phyloP scores from a whole-genome alignment of 495 filamentous ascomycete genomes.

The Annulohypoxylon bovei region DNA sequence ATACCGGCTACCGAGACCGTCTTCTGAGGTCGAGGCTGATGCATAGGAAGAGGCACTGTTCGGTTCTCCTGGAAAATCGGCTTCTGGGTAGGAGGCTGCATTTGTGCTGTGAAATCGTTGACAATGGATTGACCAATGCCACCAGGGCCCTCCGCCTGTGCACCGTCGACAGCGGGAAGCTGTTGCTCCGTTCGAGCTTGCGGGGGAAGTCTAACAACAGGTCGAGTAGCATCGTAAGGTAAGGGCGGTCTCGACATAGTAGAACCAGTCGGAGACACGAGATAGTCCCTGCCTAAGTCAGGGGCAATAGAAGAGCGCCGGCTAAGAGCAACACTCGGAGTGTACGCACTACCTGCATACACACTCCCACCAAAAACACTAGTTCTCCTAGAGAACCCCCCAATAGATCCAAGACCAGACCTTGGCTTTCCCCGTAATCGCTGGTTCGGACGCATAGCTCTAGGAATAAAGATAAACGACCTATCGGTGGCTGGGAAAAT shows the following conservation, averaged over 20 bases:
- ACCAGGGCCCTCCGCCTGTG: constrained; percentile 22
- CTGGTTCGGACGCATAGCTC: constrained; percentile 91
- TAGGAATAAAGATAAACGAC: constrained; percentile 98
- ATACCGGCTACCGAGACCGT: constrained; percentile 93
- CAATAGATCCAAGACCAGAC: constrained; percentile 70
- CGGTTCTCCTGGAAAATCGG: constrained; percentile 82
- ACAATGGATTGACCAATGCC: constrained; percentile 49
- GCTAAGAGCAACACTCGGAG: constrained; percentile 91
- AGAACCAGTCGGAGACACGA: constrained; percentile 82
- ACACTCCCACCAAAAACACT: constrained; percentile 76
- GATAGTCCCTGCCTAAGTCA: constrained; percentile 74
- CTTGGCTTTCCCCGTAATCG: constrained; percentile 77
- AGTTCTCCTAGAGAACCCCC: constrained; percentile 75
- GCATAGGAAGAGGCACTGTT: constrained; percentile 82
- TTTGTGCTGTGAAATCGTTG: constrained; percentile 63
- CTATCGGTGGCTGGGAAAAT: constrained; percentile 89
- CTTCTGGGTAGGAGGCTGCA: constrained; percentile 72
- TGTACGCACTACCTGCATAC: constrained; percentile 84
- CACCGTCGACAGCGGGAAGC: constrained; percentile 42
- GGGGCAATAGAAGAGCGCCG: constrained; percentile 87
- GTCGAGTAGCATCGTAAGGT: constrained; percentile 69
- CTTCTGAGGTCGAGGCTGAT: constrained; percentile 96
- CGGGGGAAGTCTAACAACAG: constrained; percentile 87
- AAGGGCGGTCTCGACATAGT: constrained; percentile 72
- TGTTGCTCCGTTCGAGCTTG: constrained; percentile 56